Base-by-base conservation (phyloP, 163 green algal species). In the Scenedesmus sp. region DNA sequence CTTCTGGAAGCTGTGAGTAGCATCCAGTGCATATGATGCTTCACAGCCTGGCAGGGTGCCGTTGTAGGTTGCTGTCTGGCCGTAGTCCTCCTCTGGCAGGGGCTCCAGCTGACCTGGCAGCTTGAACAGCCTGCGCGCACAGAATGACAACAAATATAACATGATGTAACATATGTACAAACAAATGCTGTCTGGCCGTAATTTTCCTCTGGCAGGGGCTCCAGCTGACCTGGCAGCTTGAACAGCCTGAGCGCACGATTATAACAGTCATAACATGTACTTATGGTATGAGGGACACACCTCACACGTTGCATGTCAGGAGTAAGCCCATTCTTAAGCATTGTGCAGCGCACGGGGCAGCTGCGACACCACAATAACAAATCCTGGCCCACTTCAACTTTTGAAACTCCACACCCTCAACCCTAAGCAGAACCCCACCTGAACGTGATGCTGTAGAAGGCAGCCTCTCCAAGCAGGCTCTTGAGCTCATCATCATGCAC, bases 391-490 rank as follows among this genome's bases (percentile, higher is more conserved):
- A 46, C 34, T 46, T 46, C 34, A 46, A 46, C 34, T 46, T 46
- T 46, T 46, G 34, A 46, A 46, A 46, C 34, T 46, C 34, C 34
- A 15, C 18, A 56, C 9, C 34, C 76, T 59, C 15, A 54, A 84
- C 16, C 76, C 76, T 84, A 4, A 16, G 9, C 34, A 59, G 34
- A 46, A 46, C 3, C 87, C 4, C 59, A 95, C 94, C 97, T 95
- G 93, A 98, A 99, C 15, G 98, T 99, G 92, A 99, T 97, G 91
- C 94, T 98, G 94, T 95, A 98, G 96, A 99, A 99, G 7, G 88
- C 94, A 1, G 98, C 97, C 20, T 99, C 96, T 1, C 98, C 98
- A 8, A 98, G 74, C 86, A 99, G n/a, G 7, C 91, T 90, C 76
- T 88, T 83, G 56, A 99, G 94, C 83, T 96, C 94, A 1, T 89